These are phyloP conservation scores for Emergomyces pasteurianus DNA, from an alignment of 2,329 filamentous ascomycete genomes.

Conservation along the genomic window DNA sequence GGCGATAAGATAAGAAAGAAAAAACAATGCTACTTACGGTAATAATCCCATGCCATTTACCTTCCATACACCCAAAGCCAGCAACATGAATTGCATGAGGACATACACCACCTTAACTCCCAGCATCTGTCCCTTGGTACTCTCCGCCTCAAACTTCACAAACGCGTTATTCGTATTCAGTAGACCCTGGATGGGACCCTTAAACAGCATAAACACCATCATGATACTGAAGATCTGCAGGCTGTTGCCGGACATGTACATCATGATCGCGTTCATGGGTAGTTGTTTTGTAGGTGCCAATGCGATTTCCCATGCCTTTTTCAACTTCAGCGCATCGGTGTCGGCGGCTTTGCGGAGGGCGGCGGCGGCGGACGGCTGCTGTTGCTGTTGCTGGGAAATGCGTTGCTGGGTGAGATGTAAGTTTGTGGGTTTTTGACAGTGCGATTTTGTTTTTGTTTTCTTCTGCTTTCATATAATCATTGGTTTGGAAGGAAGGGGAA, in stretches of 20 bases:
- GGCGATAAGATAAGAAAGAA: not conserved
- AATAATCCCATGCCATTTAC: slow-evolving; percentile 91
- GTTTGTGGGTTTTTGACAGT: not conserved
- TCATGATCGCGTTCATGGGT: slow-evolving; percentile 98
- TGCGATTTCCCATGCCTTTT: slow-evolving; percentile 97
- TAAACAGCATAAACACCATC: slow-evolving; percentile 99
- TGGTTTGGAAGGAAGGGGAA: slow-evolving; percentile 4
- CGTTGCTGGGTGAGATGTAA: not conserved
- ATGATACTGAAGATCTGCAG: slow-evolving; percentile 99
- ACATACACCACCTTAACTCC: slow-evolving; percentile 82
- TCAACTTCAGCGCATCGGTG: slow-evolving; percentile 91
- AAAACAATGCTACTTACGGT: slow-evolving; percentile 49
- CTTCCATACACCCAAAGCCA: slow-evolving; percentile 88
- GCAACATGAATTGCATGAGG: slow-evolving; percentile 68
- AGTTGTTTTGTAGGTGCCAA: slow-evolving; percentile 86
- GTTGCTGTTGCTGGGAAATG: slow-evolving; percentile 17
- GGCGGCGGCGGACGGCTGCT: slow-evolving; percentile 46
- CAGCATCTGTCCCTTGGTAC: slow-evolving; percentile 59
- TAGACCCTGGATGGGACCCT: slow-evolving; percentile 80
- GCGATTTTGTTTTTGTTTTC: not conserved
- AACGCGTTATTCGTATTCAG: slow-evolving; percentile 79
- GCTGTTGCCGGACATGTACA: slow-evolving; percentile 99
- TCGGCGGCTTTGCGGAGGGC: slow-evolving; percentile 51
- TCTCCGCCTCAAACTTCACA: slow-evolving; percentile 74
- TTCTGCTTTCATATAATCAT: not conserved